Conservation (phyloP, 768 basidiomycete genomes). For the Tulasnella sp. region DNA sequence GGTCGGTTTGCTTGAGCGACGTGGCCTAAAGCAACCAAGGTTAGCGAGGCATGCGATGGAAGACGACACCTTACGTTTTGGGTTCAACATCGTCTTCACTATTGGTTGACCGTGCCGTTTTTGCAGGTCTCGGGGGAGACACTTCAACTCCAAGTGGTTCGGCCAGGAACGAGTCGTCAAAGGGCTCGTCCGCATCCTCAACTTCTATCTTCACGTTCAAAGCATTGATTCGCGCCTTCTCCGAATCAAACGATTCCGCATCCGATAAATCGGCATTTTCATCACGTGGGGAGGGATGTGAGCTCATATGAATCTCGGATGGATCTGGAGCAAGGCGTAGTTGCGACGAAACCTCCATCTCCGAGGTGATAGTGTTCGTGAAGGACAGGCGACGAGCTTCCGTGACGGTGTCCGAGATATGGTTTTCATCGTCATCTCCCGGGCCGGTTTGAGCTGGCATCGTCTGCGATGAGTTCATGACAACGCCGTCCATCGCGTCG, state of each 20-base stretch:
- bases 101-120: too few relatives aligned
- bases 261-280: not conserved
- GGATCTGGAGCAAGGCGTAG: not conserved
- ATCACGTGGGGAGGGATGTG: not conserved
- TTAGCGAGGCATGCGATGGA: too few relatives aligned
- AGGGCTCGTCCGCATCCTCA: slow-evolving; percentile 1
- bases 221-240: not conserved
- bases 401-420: not conserved
- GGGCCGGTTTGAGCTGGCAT: not conserved
- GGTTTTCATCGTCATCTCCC: not conserved
- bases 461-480: not conserved
- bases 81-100: too few relatives aligned
- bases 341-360: not conserved
- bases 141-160: too few relatives aligned
- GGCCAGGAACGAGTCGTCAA: too few relatives aligned
- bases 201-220: slow-evolving; percentile 1
- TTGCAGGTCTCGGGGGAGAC: too few relatives aligned
- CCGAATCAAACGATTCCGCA: slow-evolving; percentile 11
- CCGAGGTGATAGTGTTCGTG: slow-evolving; percentile 1
- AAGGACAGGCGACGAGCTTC: not conserved
- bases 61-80: too few relatives aligned
- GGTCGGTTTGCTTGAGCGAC: too few relatives aligned
- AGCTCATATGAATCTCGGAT: not conserved
- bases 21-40: too few relatives aligned
- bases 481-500: not conserved